phyloP scores from a whole-genome alignment of 2,329 filamentous ascomycete species.

The Pyrenochaeta sp. region DNA sequence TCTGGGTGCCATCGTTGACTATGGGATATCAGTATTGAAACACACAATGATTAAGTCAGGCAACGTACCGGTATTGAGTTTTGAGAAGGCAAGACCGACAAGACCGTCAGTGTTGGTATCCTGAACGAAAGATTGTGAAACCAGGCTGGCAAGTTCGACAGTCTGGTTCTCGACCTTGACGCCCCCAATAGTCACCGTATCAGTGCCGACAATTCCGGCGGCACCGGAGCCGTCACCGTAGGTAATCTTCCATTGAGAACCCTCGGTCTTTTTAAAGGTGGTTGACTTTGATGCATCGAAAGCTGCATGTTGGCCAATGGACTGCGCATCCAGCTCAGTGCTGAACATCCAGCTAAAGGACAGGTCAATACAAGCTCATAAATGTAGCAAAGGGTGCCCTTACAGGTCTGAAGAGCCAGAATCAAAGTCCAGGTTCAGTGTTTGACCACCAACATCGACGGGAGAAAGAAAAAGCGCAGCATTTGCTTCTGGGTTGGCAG shows the following conservation, averaged over 20 bases:
- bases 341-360: conserved; percentile 80
- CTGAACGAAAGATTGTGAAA: conserved; percentile 66
- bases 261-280: conserved; percentile 59
- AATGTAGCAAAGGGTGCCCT: conserved; percentile 30
- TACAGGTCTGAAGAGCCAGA: conserved; percentile 78
- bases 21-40: conserved; percentile 2
- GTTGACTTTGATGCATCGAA: conserved; percentile 64
- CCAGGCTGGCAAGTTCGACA: conserved; percentile 70
- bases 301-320: conserved; percentile 62
- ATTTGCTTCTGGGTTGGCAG: conserved; percentile 70
- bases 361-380: conserved; percentile 15
- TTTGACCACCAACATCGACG: conserved; percentile 74
- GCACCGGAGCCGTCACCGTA: conserved; percentile 75
- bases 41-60: conserved; percentile 47
- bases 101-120: conserved; percentile 73
- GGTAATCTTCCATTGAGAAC: conserved; percentile 67
- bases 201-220: conserved; percentile 71
- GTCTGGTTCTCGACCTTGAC: conserved; percentile 68
- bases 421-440: conserved; percentile 75
- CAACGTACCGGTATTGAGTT: conserved; percentile 64
- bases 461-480: conserved; percentile 76
- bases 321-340: conserved; percentile 60
- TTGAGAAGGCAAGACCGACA: conserved; percentile 72
- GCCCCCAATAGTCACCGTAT: conserved; percentile 73
- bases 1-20: conserved; percentile 59